Conservation (phyloP, 306 rosid genomes). For the Canavalia ensiformis region DNA sequence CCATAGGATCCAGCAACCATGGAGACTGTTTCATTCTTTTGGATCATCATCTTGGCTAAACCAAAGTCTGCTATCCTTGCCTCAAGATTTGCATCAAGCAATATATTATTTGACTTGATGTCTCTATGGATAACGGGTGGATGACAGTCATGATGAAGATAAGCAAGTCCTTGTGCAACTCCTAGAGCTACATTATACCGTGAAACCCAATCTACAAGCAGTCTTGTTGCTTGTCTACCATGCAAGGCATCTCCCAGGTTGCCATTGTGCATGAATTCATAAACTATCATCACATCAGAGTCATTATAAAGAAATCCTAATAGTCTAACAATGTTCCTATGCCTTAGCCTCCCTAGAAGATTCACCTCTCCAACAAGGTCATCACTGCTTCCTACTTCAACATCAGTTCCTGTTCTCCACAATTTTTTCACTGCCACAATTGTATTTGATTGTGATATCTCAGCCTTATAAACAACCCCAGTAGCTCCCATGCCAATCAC, state of each 20-base stretch:
- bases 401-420: slow-evolving; percentile 80
- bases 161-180: slow-evolving; percentile 91
- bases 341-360: slow-evolving; percentile 86
- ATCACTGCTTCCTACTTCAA: slow-evolving; percentile 78
- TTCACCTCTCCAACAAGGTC: slow-evolving; percentile 94
- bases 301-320: slow-evolving; percentile 84
- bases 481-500: slow-evolving; percentile 94
- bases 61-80: slow-evolving; percentile 96
- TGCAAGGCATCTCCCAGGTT: slow-evolving; percentile 94
- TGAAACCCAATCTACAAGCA: slow-evolving; percentile 93
- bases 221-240: slow-evolving; percentile 68
- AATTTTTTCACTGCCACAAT: slow-evolving; percentile 86
- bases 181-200: slow-evolving; percentile 92
- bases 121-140: slow-evolving; percentile 94
- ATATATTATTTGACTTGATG: slow-evolving; percentile 87
- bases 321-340: slow-evolving; percentile 88
- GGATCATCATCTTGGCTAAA: slow-evolving; percentile 88
- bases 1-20: slow-evolving; percentile 98
- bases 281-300: slow-evolving; percentile 79
- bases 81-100: slow-evolving; percentile 90
- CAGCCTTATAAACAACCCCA: slow-evolving; percentile 90
- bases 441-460: slow-evolving; percentile 73
- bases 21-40: slow-evolving; percentile 91
- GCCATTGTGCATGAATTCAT: slow-evolving; percentile 91
- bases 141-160: slow-evolving; percentile 95